Percentiles rank a stretch among this genome's conserved stretches.
These are phyloP conservation scores for Sorghum bicolor DNA, from an alignment of 176 grass and related monocot species.

Conservation along the genomic window DNA sequence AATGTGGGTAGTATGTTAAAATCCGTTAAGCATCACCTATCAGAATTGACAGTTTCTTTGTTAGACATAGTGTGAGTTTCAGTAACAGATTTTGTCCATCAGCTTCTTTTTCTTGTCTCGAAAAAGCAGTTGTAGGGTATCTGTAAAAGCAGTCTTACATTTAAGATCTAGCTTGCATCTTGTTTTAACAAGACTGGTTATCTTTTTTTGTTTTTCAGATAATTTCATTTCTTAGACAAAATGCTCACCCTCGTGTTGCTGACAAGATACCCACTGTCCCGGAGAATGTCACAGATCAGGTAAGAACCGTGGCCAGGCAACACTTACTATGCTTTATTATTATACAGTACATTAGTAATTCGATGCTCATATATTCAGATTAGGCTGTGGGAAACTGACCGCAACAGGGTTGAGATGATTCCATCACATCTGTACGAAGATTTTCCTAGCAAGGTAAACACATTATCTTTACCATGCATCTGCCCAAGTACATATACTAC, in stretches of 20 bases:
- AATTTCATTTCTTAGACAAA: slow-evolving; percentile 89
- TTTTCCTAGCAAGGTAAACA: slow-evolving; percentile 82
- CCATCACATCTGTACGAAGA: slow-evolving; percentile 79
- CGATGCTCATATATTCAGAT: slow-evolving; percentile 48
- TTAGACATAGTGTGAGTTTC: too few species aligned
- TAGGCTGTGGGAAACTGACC: slow-evolving; percentile 83
- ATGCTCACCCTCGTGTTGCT: slow-evolving; percentile 80
- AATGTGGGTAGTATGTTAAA: not conserved
- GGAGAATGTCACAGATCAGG: slow-evolving; percentile 91
- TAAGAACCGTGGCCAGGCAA: not conserved
- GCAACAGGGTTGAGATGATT: slow-evolving; percentile 74
- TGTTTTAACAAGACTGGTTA: not conserved
- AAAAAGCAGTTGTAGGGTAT: not conserved
- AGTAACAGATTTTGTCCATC: not conserved
- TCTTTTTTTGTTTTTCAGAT: slow-evolving; percentile 46
- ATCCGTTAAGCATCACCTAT: not conserved
- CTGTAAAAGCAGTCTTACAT: not conserved
- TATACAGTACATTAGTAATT: not conserved
- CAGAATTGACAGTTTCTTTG: not conserved
- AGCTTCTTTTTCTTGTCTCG: not conserved
- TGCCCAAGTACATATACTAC: not conserved
- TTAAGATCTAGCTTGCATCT: not conserved
- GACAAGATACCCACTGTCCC: slow-evolving; percentile 66
- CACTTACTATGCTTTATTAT: not conserved
- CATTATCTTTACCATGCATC: not conserved